Conservation (phyloP, 768 basidiomycete species). For the Mycena capillaripes region DNA sequence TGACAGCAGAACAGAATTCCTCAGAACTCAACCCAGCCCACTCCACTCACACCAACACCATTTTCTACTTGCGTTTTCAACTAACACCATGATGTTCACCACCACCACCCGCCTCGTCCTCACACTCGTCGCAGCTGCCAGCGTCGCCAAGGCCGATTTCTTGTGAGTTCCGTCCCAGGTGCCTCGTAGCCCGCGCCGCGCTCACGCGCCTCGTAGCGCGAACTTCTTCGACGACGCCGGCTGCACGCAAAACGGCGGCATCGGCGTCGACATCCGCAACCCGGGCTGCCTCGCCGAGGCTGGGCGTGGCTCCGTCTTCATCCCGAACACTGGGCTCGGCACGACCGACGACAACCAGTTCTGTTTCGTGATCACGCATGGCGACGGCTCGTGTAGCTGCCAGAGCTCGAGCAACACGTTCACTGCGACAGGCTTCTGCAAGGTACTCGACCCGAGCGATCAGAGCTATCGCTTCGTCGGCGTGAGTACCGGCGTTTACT, state of each 20-base stretch:
- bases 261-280: slow-evolving; percentile 27
- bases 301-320: slow-evolving; percentile 23
- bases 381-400: slow-evolving; percentile 22
- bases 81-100: slow-evolving; percentile 21
- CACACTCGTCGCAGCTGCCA: slow-evolving; percentile 17
- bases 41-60: slow-evolving; percentile 5
- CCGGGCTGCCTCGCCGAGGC: slow-evolving; percentile 24
- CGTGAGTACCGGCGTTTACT: slow-evolving; percentile 9
- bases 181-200: neutral
- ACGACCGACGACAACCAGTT: slow-evolving; percentile 25
- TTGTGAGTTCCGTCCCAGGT: slow-evolving; percentile 15
- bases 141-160: slow-evolving; percentile 26
- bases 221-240: slow-evolving; percentile 28
- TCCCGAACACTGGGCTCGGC: slow-evolving; percentile 21
- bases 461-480: slow-evolving; percentile 23
- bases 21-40: slow-evolving; percentile 9
- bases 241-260: slow-evolving; percentile 25
- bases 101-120: slow-evolving; percentile 19
- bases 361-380: slow-evolving; percentile 23
- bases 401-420: slow-evolving; percentile 22
- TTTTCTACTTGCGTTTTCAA: slow-evolving; percentile 2
- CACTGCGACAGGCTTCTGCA: slow-evolving; percentile 20
- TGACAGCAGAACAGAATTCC: slow-evolving; percentile 4
- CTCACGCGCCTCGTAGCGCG: slow-evolving; percentile 6
- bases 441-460: slow-evolving; percentile 19